Percentiles rank a stretch among this genome's conserved stretches.
These are phyloP conservation scores for Diaporthe batatas DNA, from an alignment of 2,329 filamentous ascomycete species.

Conservation along the genomic window DNA sequence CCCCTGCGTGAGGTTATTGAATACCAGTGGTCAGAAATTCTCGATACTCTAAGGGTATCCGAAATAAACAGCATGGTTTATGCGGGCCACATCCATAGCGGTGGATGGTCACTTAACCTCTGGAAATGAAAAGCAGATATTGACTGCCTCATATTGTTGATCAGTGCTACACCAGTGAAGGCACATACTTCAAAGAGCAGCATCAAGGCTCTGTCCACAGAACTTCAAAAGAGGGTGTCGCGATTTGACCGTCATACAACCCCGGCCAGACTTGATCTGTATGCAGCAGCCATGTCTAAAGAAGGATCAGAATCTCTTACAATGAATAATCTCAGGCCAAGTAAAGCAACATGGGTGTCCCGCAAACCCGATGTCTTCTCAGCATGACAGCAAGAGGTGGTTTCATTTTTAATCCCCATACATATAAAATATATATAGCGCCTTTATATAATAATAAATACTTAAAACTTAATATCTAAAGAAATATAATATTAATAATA, in stretches of 20 bases:
- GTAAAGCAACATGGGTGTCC: background rate
- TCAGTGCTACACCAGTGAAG: background rate
- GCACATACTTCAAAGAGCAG: background rate
- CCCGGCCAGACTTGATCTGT: background rate
- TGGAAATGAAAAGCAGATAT: background rate
- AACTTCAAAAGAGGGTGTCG: background rate
- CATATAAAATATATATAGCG: too few relatives aligned
- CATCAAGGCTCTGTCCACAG: too few relatives aligned
- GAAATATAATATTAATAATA: too few relatives aligned
- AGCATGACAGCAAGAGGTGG: constrained; percentile 1
- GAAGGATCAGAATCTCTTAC: background rate
- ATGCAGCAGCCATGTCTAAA: background rate
- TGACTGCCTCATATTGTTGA: background rate
- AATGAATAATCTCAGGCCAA: background rate
- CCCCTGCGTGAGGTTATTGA: background rate
- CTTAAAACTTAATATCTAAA: too few relatives aligned
- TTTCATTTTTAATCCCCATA: too few relatives aligned
- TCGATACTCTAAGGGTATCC: too few relatives aligned
- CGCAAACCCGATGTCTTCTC: background rate
- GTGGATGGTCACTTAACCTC: background rate
- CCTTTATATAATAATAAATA: too few relatives aligned
- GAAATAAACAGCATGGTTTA: background rate
- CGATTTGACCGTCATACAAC: background rate
- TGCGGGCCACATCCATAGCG: too few relatives aligned
- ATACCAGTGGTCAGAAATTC: background rate